phyloP scores from a whole-genome alignment of 495 filamentous ascomycete species.

The Sporormia fimetaria region DNA sequence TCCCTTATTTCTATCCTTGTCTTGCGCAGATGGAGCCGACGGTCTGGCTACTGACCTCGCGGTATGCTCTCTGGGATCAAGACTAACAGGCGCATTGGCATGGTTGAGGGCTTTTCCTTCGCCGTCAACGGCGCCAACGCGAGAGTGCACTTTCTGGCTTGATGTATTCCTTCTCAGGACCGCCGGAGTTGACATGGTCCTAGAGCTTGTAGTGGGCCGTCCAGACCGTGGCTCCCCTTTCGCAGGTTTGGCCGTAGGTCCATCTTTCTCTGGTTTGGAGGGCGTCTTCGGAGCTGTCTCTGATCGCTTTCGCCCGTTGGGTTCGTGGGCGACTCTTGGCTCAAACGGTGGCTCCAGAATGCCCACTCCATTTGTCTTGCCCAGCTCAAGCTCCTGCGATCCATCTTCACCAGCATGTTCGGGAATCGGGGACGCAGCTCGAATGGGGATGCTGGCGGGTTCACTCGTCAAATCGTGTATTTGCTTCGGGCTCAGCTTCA shows the following conservation, averaged over 20 bases:
- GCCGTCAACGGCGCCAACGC: conserved; percentile 3
- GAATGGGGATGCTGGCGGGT: conserved; percentile 35
- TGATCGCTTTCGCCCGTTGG: conserved; percentile 1
- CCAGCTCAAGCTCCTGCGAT: not conserved
- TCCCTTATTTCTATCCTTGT: conserved; percentile 7
- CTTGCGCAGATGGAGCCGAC: conserved; percentile 3
- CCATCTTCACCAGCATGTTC: conserved; percentile 11
- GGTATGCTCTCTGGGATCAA: conserved; percentile 29
- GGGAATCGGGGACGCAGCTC: conserved; percentile 20
- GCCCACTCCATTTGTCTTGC: not conserved
- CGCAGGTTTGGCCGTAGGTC: conserved; percentile 15
- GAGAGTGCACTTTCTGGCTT: conserved; percentile 13
- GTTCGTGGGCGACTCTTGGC: not conserved
- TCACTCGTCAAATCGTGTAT: conserved; percentile 44
- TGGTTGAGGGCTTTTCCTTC: conserved; percentile 6
- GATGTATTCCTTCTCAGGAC: conserved; percentile 32
- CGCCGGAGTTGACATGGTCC: conserved; percentile 33
- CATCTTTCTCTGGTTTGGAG: conserved; percentile 15
- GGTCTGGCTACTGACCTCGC: conserved; percentile 8
- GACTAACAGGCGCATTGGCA: conserved; percentile 30
- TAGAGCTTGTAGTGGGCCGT: conserved; percentile 25
- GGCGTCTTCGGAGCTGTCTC: conserved; percentile 1
- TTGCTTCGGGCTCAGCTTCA: conserved; percentile 47
- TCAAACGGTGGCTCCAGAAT: not conserved
- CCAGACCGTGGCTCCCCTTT: conserved; percentile 13